Conservation (phyloP, 257 asterid species). For the Rubia yunnanensis region DNA sequence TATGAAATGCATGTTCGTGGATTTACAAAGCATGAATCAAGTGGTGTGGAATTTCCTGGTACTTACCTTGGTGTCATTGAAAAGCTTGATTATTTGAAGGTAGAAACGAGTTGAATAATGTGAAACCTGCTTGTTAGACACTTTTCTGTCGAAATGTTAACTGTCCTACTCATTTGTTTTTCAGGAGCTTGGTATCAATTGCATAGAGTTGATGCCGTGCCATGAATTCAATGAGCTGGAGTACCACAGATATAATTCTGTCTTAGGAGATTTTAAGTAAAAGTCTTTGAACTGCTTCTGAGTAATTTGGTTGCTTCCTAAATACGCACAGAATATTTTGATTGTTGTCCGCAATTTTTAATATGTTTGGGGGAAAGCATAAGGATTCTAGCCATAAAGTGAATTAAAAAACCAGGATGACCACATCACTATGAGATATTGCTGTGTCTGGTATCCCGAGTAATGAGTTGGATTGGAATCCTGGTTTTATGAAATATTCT, state of each 20-base stretch:
- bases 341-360: not conserved
- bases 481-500: constrained; percentile 9
- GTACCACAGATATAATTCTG: constrained; percentile 82
- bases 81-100: constrained; percentile 93
- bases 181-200: constrained; percentile 96
- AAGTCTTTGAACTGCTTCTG: constrained; percentile 6
- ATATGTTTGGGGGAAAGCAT: not conserved
- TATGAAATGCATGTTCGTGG: constrained; percentile 99
- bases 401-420: not conserved
- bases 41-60: constrained; percentile 69
- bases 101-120: constrained; percentile 25
- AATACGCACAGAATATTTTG: not conserved
- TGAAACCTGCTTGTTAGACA: not conserved
- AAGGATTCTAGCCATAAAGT: not conserved
- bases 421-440: not conserved
- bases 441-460: not conserved
- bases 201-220: constrained; percentile 99
- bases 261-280: constrained; percentile 92
- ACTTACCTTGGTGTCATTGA: constrained; percentile 81
- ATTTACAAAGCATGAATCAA: constrained; percentile 81
- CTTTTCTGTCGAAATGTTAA: not conserved
- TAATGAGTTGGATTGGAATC: not conserved
- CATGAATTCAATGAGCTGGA: constrained; percentile 97
- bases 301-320: constrained; percentile 1
- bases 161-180: constrained; percentile 11